phyloP scores from a whole-genome alignment of 441 rosid species.

The Adansonia madagascariensis region DNA sequence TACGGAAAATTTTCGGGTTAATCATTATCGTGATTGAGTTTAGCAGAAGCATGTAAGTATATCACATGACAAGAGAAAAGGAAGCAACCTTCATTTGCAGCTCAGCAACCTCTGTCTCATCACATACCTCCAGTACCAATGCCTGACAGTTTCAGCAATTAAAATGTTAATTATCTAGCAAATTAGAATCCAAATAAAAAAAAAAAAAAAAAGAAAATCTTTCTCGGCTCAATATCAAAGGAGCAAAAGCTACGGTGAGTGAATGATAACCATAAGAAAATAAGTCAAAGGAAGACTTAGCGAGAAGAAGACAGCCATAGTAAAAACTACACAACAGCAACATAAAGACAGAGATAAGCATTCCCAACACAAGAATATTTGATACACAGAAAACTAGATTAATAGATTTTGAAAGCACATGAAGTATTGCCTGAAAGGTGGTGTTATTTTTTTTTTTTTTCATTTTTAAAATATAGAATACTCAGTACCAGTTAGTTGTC shows the following conservation, averaged over 20 bases:
- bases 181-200: neutral
- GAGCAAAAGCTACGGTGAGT: conserved; percentile 3
- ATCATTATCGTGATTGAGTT: neutral
- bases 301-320: conserved; percentile 13
- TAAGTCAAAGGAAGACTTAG: neutral
- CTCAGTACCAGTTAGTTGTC: neutral
- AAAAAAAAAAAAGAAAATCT: neutral
- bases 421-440: conserved; percentile 1
- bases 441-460: too few relatives aligned
- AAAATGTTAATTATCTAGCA: conserved; percentile 22
- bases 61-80: conserved; percentile 7
- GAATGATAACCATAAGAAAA: conserved; percentile 6
- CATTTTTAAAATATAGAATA: neutral
- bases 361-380: neutral
- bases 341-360: neutral
- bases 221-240: neutral
- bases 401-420: neutral
- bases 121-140: conserved; percentile 82
- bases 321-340: neutral
- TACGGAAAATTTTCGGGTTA: neutral
- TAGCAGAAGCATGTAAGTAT: conserved; percentile 21
- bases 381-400: neutral
- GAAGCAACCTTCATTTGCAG: conserved; percentile 80
- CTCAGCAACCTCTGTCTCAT: conserved; percentile 92
- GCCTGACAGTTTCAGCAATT: conserved; percentile 49